These are phyloP conservation scores for Lactarius sanguifluus DNA, from an alignment of 768 basidiomycete genomes.

Conservation along the genomic window DNA sequence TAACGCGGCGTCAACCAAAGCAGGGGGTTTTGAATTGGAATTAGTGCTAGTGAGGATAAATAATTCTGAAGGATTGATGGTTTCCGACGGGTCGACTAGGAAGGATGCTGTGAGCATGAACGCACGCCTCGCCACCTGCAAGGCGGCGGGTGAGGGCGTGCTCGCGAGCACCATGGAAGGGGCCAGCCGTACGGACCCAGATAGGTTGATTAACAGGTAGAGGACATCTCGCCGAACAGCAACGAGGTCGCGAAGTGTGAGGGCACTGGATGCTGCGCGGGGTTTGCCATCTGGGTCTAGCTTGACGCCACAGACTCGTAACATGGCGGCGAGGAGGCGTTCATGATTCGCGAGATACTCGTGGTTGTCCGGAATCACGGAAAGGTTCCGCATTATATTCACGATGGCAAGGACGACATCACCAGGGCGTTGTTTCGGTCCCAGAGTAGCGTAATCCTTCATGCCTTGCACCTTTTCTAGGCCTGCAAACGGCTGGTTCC, in stretches of 20 bases:
- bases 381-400: constrained; percentile 86
- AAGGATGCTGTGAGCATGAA: constrained; percentile 73
- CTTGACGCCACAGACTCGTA: constrained; percentile 57
- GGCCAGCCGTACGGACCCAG: constrained; percentile 50
- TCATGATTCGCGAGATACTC: constrained; percentile 63
- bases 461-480: constrained; percentile 50
- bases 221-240: constrained; percentile 75
- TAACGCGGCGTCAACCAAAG: constrained; percentile 71
- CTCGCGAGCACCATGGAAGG: constrained; percentile 41
- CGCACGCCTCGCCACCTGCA: constrained; percentile 53
- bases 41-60: constrained; percentile 53
- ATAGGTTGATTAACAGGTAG: constrained; percentile 64
- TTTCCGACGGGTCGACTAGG: constrained; percentile 67
- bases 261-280: constrained; percentile 51
- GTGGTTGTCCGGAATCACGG: constrained; percentile 70
- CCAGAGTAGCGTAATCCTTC: constrained; percentile 46
- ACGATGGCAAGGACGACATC: constrained; percentile 66
- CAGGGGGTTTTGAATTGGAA: constrained; percentile 51
- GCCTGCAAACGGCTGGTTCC: constrained; percentile 58
- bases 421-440: constrained; percentile 64
- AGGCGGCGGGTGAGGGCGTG: constrained; percentile 37
- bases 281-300: constrained; percentile 31
- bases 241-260: constrained; percentile 73
- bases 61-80: constrained; percentile 58
- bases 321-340: constrained; percentile 60